Evolutionary conservation across 257 asterid genomes (phyloP), one percentile per base, ranked within the genome.

Genomic region (Schizonepeta tenuifolia): DNA sequence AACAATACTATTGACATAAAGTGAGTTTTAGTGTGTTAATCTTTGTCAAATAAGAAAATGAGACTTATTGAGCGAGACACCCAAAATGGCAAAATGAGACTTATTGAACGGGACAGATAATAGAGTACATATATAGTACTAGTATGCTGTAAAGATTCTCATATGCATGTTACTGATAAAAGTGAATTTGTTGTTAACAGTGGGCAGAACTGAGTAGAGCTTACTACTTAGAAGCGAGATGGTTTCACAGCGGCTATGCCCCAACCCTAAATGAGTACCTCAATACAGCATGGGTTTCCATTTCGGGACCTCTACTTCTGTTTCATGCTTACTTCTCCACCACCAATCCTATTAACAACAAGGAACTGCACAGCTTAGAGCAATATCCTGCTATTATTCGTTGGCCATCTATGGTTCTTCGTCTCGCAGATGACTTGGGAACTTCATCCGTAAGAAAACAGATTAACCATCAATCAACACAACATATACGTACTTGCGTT

Each of bases 381-480:
- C 49, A 77, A 10, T 56, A 71, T 26, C 79, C 83, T 0, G 61
- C 75, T 2, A 47, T 86, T 17, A 70, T 84, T 60, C 82, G 60
- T 26, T 76, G 77, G 75, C 80, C 89, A 1, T 76, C 87, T 0
- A 47, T 75, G 68, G 68, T 86, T 80, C 82, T 82, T 54, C 89
- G 89, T 14, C 83, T 86, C 3, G 63, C 36, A 2, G 79, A 86
- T 67, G 91, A 85, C 77, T 75, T 88, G 76, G 88, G 77, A 69
- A 88, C 90, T 22, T 44, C 89, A 4, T 43, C 83, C 2, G 89
- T 84, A 82, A 38, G 88, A 22, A 26, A 38, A 0, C 11, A 2
- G 0, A 31, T 4, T 24, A 24, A 24, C 7, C 43, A 3, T 38
- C 43, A 8, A 7, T 38, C 41, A 36, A 36, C 41, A 36, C 41